phyloP scores from a whole-genome alignment of 164 flowering plant genomes.

The Liriodendron chinense region DNA sequence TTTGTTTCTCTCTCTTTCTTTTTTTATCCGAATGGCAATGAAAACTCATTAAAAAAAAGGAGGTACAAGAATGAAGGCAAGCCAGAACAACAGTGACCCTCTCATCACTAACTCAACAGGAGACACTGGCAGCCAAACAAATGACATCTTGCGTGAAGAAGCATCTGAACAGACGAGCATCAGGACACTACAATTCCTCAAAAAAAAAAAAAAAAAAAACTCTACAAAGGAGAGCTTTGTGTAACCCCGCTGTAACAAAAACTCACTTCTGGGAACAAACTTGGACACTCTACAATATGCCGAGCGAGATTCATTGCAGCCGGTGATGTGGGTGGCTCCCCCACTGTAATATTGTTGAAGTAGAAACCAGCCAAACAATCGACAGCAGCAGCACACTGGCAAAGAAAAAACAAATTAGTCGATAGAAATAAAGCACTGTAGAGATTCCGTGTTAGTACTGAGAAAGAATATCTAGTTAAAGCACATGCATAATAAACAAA shows the following conservation, averaged over 20 bases:
- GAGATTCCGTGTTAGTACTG: not conserved
- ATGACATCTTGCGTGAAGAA: not conserved
- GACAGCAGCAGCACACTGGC: constrained; percentile 93
- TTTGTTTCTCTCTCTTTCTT: too few relatives aligned
- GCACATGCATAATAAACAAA: not conserved
- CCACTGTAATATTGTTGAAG: constrained; percentile 87
- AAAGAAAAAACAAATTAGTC: not conserved
- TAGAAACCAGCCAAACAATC: constrained; percentile 88
- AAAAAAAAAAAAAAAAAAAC: not conserved
- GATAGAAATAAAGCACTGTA: not conserved
- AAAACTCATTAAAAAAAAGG: too few relatives aligned
- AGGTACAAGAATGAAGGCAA: too few relatives aligned
- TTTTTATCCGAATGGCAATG: too few relatives aligned
- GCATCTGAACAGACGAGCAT: not conserved
- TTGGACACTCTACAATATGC: constrained; percentile 83
- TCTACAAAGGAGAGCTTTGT: too few relatives aligned
- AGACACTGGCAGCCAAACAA: too few relatives aligned
- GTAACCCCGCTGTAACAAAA: too few relatives aligned
- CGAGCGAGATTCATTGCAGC: constrained; percentile 73
- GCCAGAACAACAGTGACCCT: too few relatives aligned
- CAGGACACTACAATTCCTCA: not conserved
- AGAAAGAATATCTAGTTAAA: not conserved
- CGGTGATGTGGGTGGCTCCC: constrained; percentile 74
- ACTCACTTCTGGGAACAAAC: constrained; percentile 85
- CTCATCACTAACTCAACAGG: too few relatives aligned